phyloP scores from a whole-genome alignment of 805 yeast genomes.

The Candida oleophila region DNA sequence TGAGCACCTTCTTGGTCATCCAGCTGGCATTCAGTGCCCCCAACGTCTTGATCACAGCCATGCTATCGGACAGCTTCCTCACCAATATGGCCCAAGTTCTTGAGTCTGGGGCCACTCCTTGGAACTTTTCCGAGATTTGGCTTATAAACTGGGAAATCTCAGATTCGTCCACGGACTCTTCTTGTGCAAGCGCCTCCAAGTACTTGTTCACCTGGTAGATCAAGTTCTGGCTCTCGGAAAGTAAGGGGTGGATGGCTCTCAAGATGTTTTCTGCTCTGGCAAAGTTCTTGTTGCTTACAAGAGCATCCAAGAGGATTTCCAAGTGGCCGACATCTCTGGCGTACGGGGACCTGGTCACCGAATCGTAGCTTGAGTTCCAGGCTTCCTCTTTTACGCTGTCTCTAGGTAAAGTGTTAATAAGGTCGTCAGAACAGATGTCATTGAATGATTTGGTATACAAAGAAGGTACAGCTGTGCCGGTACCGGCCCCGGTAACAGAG shows the following conservation, averaged over 20 bases:
- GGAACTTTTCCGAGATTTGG: slow-evolving; percentile 22
- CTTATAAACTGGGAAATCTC: slow-evolving; percentile 46
- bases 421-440: slow-evolving; percentile 1
- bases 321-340: slow-evolving; percentile 62
- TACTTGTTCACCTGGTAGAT: slow-evolving; percentile 70
- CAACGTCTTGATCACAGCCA: slow-evolving; percentile 6
- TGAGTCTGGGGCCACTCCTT: slow-evolving; percentile 41
- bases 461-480: neutral
- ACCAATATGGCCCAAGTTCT: slow-evolving; percentile 54
- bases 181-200: slow-evolving; percentile 41
- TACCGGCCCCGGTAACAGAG: neutral
- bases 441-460: slow-evolving; percentile 3
- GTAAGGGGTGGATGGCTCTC: slow-evolving; percentile 55
- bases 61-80: slow-evolving; percentile 6
- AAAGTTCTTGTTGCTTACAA: slow-evolving; percentile 62
- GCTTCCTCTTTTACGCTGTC: slow-evolving; percentile 9
- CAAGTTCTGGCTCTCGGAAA: slow-evolving; percentile 43
- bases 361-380: slow-evolving; percentile 43
- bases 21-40: slow-evolving; percentile 8
- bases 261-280: slow-evolving; percentile 70
- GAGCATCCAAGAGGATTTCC: slow-evolving; percentile 79
- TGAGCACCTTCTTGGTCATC: slow-evolving; percentile 28
- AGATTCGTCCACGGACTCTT: slow-evolving; percentile 35
- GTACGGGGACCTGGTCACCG: slow-evolving; percentile 40
- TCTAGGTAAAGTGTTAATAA: neutral